Base-by-base conservation (phyloP, 2,329 filamentous ascomycete species). In the Colletotrichum sp. region DNA sequence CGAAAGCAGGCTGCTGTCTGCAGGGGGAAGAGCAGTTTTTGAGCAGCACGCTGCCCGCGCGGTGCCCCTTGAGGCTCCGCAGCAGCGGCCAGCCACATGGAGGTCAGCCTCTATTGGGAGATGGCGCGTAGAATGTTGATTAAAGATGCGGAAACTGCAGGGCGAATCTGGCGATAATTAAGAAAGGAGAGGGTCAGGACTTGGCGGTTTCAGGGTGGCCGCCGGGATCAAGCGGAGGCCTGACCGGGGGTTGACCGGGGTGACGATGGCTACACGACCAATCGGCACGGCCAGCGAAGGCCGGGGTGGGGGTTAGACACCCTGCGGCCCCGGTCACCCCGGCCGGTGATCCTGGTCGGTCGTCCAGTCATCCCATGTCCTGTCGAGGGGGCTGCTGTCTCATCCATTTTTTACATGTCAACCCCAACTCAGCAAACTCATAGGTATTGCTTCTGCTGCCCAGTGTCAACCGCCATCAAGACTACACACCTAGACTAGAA, bases 161-260 rank as follows among this genome's bases (percentile, higher is more conserved):
- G 74, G 70, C 48, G 64, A 69, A 72, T 68, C 30, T 68, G 57
- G 57, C 13, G 63, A 72, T 73, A 73, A 73, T 76, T 69, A 73
- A 75, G 44, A 74, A 69, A 71, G 70, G 74, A 52, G 72, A 55
- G 74, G 64, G 70, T 74, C 70, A 73, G 70, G 74, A 76, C 59
- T 73, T 73, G 59, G 74, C 70, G 55, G 74, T 76, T 76, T 76
- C 74, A 76, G 74, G 74, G 65, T 76, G 74, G 48, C 44, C 64
- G 34, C 70, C 70, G 74, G 74, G 73, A 68, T 68, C 73, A 52
- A 59, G 52, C 64, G 57, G 57, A 57, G 73, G 28, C 26, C 70
- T 55, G 67, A 68, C 71, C 59, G 28, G 44, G 69, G 48, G 15
- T 0, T 55, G 67, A 63, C 71, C 59, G 28, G 44, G 69, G 59